Evolutionary conservation across 2,329 filamentous ascomycete species (phyloP).

Genomic region (Colletotrichum siamense): DNA sequence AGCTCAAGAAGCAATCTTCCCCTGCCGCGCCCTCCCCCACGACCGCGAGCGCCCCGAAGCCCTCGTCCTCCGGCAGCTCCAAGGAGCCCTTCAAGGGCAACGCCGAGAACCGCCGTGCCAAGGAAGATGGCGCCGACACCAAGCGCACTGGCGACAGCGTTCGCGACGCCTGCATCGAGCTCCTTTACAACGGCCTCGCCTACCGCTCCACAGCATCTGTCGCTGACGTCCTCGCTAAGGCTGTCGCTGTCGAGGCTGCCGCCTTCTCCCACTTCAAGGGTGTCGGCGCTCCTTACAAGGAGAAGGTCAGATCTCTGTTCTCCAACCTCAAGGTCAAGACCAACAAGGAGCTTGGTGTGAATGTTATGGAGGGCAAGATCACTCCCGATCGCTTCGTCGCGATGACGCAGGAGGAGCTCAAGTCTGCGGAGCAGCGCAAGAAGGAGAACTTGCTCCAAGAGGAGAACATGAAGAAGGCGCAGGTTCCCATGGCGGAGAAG

Average conservation of each 20-base stretch:
- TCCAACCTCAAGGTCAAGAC: constrained; percentile 94
- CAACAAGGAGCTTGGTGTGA: constrained; percentile 77
- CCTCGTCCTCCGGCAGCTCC: constrained; percentile 38
- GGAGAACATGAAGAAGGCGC: constrained; percentile 97
- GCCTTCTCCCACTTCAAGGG: constrained; percentile 74
- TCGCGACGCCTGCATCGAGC: constrained; percentile 85
- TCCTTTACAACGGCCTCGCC: constrained; percentile 91
- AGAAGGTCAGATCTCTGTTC: constrained; percentile 90
- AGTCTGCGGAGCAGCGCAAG: constrained; percentile 80
- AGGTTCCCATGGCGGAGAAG: constrained; percentile 91
- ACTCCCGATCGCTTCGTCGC: constrained; percentile 75
- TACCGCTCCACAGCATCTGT: constrained; percentile 74
- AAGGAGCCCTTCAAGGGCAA: constrained; percentile 62
- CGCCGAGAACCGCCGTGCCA: constrained; percentile 79
- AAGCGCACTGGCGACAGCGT: constrained; percentile 75
- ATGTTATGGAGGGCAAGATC: constrained; percentile 79
- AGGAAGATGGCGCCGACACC: constrained; percentile 79
- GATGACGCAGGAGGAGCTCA: constrained; percentile 91
- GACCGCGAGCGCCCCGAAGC: constrained; percentile 47
- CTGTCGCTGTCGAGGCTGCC: constrained; percentile 83
- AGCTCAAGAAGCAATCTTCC: constrained; percentile 38
- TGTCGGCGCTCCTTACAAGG: constrained; percentile 78
- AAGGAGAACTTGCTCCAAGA: constrained; percentile 79
- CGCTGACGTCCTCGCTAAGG: constrained; percentile 73
- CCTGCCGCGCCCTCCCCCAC: constrained; percentile 61